Evolutionary conservation across 441 rosid genomes (phyloP).

Genomic region (Jatropha multifida): DNA sequence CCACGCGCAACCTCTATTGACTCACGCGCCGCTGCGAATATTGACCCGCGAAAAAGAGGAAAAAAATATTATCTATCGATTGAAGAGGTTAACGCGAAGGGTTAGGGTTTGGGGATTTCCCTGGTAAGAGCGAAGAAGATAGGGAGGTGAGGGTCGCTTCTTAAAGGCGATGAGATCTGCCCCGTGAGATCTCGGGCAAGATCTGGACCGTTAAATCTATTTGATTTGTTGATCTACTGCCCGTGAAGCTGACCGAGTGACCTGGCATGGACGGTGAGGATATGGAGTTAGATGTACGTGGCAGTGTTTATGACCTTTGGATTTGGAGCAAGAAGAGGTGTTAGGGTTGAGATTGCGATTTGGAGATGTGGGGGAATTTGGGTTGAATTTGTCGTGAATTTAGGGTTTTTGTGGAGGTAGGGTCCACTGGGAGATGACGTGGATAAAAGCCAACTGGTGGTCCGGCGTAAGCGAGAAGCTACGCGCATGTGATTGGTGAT

Average conservation of each 20-base stretch:
- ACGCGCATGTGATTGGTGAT: slow-evolving; percentile 35
- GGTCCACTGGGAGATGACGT: slow-evolving; percentile 36
- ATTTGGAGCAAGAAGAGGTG: slow-evolving; percentile 19
- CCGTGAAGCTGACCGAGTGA: slow-evolving; percentile 36
- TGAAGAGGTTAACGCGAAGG: slow-evolving; percentile 5
- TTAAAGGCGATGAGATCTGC: slow-evolving; percentile 73
- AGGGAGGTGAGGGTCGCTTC: slow-evolving; percentile 35
- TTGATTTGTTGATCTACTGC: slow-evolving; percentile 23
- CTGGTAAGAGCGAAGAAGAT: slow-evolving; percentile 42
- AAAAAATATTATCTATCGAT: background rate
- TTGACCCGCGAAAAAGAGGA: background rate
- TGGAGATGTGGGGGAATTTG: slow-evolving; percentile 27
- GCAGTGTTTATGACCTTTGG: background rate
- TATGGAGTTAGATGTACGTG: slow-evolving; percentile 35
- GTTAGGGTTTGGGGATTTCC: slow-evolving; percentile 38
- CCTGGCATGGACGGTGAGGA: slow-evolving; percentile 48
- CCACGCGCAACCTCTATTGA: slow-evolving; percentile 22
- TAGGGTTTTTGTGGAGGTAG: slow-evolving; percentile 32
- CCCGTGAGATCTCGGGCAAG: slow-evolving; percentile 42
- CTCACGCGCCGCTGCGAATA: slow-evolving; percentile 11
- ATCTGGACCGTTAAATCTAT: slow-evolving; percentile 28
- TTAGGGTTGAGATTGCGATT: slow-evolving; percentile 24
- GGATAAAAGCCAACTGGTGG: slow-evolving; percentile 39
- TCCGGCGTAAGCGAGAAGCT: slow-evolving; percentile 36
- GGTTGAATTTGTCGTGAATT: slow-evolving; percentile 43